Percentiles rank a stretch among this genome's conserved stretches.
phyloP scores from a whole-genome alignment of 192 early-diverging fungal species.

The Mortierella claussenii region DNA sequence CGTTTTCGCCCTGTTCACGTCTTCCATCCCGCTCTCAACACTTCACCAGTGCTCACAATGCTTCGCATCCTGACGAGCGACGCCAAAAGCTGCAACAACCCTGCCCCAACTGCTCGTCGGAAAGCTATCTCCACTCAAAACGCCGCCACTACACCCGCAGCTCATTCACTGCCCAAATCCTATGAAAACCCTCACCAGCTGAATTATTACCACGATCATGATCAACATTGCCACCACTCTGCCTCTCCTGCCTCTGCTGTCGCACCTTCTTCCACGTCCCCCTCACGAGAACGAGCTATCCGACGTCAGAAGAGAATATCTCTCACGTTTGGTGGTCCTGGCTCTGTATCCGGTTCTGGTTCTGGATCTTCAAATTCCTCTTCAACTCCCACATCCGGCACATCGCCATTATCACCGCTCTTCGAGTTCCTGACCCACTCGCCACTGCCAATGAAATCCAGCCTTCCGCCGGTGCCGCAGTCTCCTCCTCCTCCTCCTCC shows the following conservation, averaged over 20 bases:
- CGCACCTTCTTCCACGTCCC: neutral
- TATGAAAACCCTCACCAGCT: too few species aligned
- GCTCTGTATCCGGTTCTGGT: constrained; percentile 18
- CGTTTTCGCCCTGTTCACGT: too few species aligned
- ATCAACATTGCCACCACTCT: neutral
- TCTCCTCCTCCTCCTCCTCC: constrained; percentile 5
- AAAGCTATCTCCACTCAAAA: neutral
- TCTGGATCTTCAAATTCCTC: constrained; percentile 17
- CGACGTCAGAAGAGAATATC: constrained; percentile 22
- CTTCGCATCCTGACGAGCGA: too few species aligned
- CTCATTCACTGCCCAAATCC: too few species aligned
- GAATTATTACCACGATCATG: neutral
- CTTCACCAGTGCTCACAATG: too few species aligned
- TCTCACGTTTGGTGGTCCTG: constrained; percentile 42
- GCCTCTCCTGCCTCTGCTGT: neutral
- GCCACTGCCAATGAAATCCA: neutral
- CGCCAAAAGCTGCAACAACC: too few species aligned
- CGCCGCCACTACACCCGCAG: neutral
- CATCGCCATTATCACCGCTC: constrained; percentile 15
- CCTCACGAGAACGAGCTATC: neutral
- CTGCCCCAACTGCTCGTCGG: constrained; percentile 2
- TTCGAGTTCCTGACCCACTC: neutral
- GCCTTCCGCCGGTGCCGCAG: too few species aligned
- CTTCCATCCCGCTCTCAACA: too few species aligned
- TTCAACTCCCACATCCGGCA: constrained; percentile 7